phyloP scores from a whole-genome alignment of 2,329 filamentous ascomycete species.

The Beauveria caledonica region DNA sequence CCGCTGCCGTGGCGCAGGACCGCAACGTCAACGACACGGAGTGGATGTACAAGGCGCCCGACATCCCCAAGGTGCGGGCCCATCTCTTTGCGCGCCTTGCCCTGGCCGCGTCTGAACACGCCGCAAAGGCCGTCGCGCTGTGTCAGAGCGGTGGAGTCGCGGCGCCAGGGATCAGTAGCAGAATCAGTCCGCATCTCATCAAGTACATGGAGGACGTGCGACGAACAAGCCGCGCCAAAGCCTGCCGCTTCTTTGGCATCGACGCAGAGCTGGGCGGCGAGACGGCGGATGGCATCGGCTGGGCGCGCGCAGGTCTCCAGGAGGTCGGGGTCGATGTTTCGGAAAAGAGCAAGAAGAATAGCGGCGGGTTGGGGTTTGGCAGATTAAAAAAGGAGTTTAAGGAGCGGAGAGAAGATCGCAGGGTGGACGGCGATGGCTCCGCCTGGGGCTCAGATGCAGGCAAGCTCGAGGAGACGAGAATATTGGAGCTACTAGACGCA shows the following conservation, averaged over 20 bases:
- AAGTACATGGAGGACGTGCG: constrained; percentile 70
- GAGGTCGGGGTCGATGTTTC: constrained; percentile 59
- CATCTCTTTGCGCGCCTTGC: constrained; percentile 83
- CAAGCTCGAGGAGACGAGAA: constrained; percentile 71
- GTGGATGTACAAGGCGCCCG: constrained; percentile 92
- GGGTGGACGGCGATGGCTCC: constrained; percentile 58
- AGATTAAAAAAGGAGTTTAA: constrained; percentile 65
- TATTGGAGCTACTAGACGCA: constrained; percentile 75
- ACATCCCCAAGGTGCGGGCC: constrained; percentile 81
- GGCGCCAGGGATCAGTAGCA: constrained; percentile 27
- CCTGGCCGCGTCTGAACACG: constrained; percentile 81
- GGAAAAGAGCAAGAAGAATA: constrained; percentile 35
- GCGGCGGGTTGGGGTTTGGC: constrained; percentile 43
- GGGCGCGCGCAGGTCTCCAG: constrained; percentile 69
- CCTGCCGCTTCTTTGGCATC: constrained; percentile 83
- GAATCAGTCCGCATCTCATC: constrained; percentile 56
- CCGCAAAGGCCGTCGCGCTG: constrained; percentile 57
- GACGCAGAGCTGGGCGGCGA: constrained; percentile 78
- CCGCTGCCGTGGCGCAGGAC: constrained; percentile 69
- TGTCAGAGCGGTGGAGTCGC: constrained; percentile 32
- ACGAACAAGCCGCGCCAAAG: constrained; percentile 69
- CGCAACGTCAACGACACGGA: constrained; percentile 78
- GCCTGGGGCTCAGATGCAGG: constrained; percentile 80
- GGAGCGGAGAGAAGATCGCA: constrained; percentile 71
- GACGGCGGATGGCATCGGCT: constrained; percentile 77